These are phyloP conservation scores for Diaporthe batatas DNA, from an alignment of 2,329 filamentous ascomycete species.

Conservation along the genomic window DNA sequence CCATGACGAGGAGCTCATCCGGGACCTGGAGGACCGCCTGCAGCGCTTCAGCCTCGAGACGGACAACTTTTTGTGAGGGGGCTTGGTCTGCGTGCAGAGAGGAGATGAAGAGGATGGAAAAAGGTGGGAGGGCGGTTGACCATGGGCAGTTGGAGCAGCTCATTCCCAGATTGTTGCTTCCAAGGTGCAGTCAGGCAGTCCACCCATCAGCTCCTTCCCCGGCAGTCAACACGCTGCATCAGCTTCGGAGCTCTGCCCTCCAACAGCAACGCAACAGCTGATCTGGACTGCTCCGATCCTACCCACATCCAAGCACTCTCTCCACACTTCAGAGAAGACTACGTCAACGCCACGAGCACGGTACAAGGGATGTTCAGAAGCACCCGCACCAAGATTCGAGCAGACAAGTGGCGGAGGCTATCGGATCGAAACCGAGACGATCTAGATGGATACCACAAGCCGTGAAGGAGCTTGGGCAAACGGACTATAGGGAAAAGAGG, in stretches of 20 bases:
- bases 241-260: not conserved
- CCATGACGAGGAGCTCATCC: constrained; percentile 22
- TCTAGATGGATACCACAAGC: not conserved
- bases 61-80: constrained; percentile 1
- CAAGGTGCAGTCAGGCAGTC: not conserved
- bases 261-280: no score
- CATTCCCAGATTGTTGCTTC: not conserved
- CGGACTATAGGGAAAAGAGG: not conserved
- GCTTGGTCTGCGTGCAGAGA: not conserved
- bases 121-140: no score
- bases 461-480: not conserved
- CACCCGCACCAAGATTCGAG: accelerated
- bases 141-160: no score
- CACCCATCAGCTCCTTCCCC: not conserved
- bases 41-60: constrained; percentile 7
- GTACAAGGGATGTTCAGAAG: not conserved
- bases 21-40: constrained; percentile 31
- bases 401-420: not conserved
- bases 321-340: no score
- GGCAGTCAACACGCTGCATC: not conserved
- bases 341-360: not conserved
- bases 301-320: no score
- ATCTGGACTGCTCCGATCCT: no score
- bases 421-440: no score
- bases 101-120: no score